Percentiles rank a stretch among this genome's conserved stretches.
Conservation (phyloP, 345 rosid genomes). For the Eucalyptus regnans region DNA sequence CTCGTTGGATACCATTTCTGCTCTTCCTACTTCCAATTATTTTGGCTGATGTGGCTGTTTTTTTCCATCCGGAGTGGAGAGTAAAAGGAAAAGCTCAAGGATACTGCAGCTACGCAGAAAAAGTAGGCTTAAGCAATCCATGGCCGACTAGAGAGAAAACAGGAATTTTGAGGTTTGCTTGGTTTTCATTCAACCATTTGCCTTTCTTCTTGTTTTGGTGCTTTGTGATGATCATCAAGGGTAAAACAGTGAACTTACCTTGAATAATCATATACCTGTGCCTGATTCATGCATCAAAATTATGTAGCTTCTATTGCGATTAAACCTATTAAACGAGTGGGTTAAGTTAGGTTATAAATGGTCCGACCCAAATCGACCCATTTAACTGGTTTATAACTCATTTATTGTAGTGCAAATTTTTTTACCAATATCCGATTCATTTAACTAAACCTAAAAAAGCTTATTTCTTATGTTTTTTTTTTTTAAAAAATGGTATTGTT, state of each 20-base stretch:
- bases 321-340: no score
- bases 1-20: not conserved
- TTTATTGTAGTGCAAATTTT: no score
- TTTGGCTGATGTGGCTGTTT: not conserved
- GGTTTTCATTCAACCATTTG: not conserved
- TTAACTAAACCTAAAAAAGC: no score
- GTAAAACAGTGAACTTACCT: not conserved
- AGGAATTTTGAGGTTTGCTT: not conserved
- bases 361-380: no score
- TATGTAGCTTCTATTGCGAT: not conserved
- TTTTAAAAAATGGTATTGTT: no score
- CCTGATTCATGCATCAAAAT: not conserved
- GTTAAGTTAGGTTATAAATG: no score
- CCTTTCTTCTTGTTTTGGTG: no score
- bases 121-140: not conserved
- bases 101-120: conserved; percentile 6
- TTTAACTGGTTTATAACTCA: no score
- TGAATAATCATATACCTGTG: not conserved
- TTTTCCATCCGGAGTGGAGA: conserved; percentile 53
- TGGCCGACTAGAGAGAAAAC: not conserved
- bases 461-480: no score
- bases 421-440: no score
- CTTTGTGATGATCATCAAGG: not conserved
- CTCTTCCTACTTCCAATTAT: not conserved
- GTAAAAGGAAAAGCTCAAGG: conserved; percentile 75